phyloP scores from a whole-genome alignment of 108 stramenopile genomes.

The Epithemia pelagica region DNA sequence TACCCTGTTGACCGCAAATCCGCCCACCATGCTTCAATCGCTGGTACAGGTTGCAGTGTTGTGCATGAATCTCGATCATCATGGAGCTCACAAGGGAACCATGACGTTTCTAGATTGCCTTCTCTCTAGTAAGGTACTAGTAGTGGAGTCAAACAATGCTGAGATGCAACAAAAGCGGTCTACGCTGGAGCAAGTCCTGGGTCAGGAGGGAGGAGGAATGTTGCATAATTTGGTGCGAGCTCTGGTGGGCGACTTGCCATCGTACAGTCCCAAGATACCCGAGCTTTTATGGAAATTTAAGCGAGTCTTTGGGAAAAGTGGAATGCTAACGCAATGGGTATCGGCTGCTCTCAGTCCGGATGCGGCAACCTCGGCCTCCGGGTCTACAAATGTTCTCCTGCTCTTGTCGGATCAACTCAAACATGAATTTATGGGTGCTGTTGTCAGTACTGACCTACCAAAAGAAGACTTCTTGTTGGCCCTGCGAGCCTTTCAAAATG shows the following conservation, averaged over 20 bases:
- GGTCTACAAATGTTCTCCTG: not conserved
- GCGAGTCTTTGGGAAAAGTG: slow-evolving; percentile 21
- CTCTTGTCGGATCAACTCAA: slow-evolving; percentile 44
- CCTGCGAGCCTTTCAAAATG: slow-evolving; percentile 53
- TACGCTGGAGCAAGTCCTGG: slow-evolving; percentile 53
- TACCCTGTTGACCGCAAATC: slow-evolving; percentile 43
- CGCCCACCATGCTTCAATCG: slow-evolving; percentile 40
- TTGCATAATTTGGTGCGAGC: slow-evolving; percentile 56
- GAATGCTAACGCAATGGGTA: slow-evolving; percentile 64
- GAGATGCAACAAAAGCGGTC: slow-evolving; percentile 28
- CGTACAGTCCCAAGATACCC: slow-evolving; percentile 62
- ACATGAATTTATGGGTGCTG: slow-evolving; percentile 44
- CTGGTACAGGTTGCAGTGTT: slow-evolving; percentile 69
- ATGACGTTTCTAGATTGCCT: slow-evolving; percentile 69
- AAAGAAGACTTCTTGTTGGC: slow-evolving; percentile 67
- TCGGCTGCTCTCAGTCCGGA: slow-evolving; percentile 37
- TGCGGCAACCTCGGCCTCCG: not conserved
- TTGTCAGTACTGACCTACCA: slow-evolving; percentile 36
- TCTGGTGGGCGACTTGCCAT: slow-evolving; percentile 74
- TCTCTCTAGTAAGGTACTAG: slow-evolving; percentile 49
- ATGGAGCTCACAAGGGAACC: slow-evolving; percentile 82
- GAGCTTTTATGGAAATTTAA: slow-evolving; percentile 79
- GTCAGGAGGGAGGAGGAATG: slow-evolving; percentile 55
- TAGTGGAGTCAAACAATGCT: slow-evolving; percentile 28
- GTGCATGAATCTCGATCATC: slow-evolving; percentile 79